A percentile compares a stretch with the other conserved stretches of the same genome.
Conservation (phyloP, 805 yeast genomes). For the Candida tammaniensis region DNA sequence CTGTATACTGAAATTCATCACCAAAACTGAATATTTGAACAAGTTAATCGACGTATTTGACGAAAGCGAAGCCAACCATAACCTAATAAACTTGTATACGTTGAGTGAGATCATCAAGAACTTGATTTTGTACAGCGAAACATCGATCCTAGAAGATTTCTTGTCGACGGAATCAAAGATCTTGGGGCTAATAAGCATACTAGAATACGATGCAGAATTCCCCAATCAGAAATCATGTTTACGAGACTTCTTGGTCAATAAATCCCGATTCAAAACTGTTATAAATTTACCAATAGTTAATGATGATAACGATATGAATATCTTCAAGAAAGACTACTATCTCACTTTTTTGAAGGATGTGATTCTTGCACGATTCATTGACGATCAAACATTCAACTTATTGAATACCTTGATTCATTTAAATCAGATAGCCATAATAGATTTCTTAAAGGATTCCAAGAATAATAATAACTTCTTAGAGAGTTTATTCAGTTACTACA, state of each 20-base stretch:
- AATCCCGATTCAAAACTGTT: slow-evolving; percentile 66
- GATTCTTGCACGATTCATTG: slow-evolving; percentile 75
- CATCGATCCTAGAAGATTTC: slow-evolving; percentile 30
- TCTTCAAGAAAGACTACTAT: slow-evolving; percentile 73
- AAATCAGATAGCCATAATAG: slow-evolving; percentile 67
- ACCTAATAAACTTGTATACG: slow-evolving; percentile 56
- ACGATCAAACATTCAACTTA: slow-evolving; percentile 71
- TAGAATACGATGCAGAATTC: slow-evolving; percentile 86
- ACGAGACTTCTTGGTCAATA: slow-evolving; percentile 58
- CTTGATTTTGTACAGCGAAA: slow-evolving; percentile 67
- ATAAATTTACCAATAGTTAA: slow-evolving; percentile 55
- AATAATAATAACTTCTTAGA: slow-evolving; percentile 45
- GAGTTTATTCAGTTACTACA: slow-evolving; percentile 57
- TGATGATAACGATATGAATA: slow-evolving; percentile 29
- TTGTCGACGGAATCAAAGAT: slow-evolving; percentile 30
- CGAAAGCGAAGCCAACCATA: slow-evolving; percentile 50
- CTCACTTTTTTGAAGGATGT: slow-evolving; percentile 84
- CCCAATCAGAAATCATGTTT: slow-evolving; percentile 80
- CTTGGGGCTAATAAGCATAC: slow-evolving; percentile 65
- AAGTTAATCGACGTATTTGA: slow-evolving; percentile 53
- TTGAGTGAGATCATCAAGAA: slow-evolving; percentile 75
- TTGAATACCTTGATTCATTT: slow-evolving; percentile 64
- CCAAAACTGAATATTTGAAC: slow-evolving; percentile 50
- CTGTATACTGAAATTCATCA: slow-evolving; percentile 54
- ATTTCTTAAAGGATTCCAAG: slow-evolving; percentile 49